These are phyloP conservation scores for Escovopsis sp. DNA, from an alignment of 2,329 filamentous ascomycete species.

Conservation along the genomic window DNA sequence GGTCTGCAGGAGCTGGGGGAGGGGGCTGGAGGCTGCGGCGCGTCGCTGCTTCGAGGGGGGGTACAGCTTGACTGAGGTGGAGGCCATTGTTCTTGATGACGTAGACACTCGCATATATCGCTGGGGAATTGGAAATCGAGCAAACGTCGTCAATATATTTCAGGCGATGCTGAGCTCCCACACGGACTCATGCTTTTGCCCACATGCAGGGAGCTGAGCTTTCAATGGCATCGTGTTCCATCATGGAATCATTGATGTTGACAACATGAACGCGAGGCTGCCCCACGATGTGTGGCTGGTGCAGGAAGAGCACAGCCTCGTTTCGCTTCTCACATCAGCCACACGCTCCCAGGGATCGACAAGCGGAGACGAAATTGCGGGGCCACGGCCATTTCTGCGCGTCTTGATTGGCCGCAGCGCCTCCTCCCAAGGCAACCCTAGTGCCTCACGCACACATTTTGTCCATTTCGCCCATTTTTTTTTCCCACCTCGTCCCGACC, in stretches of 20 bases:
- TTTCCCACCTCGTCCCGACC: conserved; percentile 14
- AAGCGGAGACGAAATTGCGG: conserved; percentile 4
- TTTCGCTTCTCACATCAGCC: background rate
- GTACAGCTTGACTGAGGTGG: conserved; percentile 24
- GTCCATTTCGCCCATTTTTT: conserved; percentile 23
- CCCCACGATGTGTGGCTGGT: too few species aligned
- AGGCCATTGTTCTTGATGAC: conserved; percentile 11
- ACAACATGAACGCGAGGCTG: too few species aligned
- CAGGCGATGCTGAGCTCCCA: too few species aligned
- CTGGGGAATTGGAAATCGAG: too few species aligned
- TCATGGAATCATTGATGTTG: too few species aligned
- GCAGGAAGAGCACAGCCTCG: too few species aligned
- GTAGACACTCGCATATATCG: too few species aligned
- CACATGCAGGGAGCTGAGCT: too few species aligned
- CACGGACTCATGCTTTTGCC: too few species aligned
- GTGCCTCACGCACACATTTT: conserved; percentile 21
- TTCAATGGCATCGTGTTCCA: too few species aligned
- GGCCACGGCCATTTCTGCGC: background rate
- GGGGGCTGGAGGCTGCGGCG: conserved; percentile 28
- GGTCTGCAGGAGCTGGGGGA: conserved; percentile 74
- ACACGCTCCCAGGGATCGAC: background rate
- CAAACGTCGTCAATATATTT: too few species aligned
- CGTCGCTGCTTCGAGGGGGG: conserved; percentile 16
- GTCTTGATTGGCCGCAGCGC: conserved; percentile 17
- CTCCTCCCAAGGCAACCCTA: conserved; percentile 21